phyloP scores from a whole-genome alignment of 768 basidiomycete genomes.

The Coprinellus aureogranulatus region DNA sequence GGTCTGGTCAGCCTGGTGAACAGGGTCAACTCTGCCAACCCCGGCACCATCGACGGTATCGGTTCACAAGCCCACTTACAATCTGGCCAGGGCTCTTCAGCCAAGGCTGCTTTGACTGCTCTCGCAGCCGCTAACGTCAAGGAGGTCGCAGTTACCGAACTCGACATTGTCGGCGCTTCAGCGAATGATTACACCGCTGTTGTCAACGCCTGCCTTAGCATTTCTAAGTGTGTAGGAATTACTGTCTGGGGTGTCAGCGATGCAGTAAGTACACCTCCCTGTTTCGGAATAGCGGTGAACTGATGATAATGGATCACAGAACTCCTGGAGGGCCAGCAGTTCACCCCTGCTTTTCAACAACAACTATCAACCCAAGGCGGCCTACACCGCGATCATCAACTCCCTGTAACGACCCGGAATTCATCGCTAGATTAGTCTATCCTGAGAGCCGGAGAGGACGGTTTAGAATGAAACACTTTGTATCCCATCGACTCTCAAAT shows the following conservation, averaged over 20 bases:
- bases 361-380: constrained; percentile 46
- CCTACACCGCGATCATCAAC: constrained; percentile 30
- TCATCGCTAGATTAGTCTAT: not conserved
- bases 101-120: constrained; percentile 44
- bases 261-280: constrained; percentile 33
- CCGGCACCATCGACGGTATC: constrained; percentile 44
- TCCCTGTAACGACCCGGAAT: constrained; percentile 6
- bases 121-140: constrained; percentile 32
- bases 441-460: too few species aligned
- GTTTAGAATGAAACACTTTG: too few species aligned
- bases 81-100: constrained; percentile 38
- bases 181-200: constrained; percentile 45
- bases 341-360: constrained; percentile 46
- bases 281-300: not conserved
- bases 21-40: constrained; percentile 35
- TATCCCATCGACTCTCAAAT: too few species aligned
- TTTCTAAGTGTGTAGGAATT: constrained; percentile 43
- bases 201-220: constrained; percentile 43
- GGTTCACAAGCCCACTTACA: constrained; percentile 48
- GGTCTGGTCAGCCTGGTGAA: constrained; percentile 43
- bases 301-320: constrained; percentile 18
- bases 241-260: constrained; percentile 52
- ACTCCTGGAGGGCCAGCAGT: constrained; percentile 46
- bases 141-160: constrained; percentile 49
- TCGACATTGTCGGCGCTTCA: constrained; percentile 38